These are phyloP conservation scores for Xanthoconium stramineum DNA, from an alignment of 768 basidiomycete species.

Conservation along the genomic window DNA sequence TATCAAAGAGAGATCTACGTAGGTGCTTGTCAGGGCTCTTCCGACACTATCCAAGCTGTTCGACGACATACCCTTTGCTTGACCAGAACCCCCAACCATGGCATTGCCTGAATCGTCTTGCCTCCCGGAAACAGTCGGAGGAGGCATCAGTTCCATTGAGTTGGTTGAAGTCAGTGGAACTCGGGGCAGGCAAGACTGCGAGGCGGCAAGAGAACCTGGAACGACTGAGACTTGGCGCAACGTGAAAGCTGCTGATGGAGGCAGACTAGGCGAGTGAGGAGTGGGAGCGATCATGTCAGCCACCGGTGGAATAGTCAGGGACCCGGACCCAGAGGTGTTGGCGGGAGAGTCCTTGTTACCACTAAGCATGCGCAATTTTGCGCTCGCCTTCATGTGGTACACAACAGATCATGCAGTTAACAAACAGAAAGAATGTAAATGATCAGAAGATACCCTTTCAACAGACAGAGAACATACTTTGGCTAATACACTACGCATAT, in stretches of 20 bases:
- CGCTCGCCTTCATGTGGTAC: neutral
- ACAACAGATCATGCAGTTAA: neutral
- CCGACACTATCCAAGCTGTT: neutral
- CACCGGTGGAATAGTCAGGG: neutral
- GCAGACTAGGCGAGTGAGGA: neutral
- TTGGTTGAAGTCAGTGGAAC: neutral
- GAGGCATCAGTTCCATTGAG: slow-evolving; percentile 1
- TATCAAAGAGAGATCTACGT: neutral
- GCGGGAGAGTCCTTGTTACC: neutral
- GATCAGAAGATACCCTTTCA: neutral
- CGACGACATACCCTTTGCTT: neutral
- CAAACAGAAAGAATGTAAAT: neutral
- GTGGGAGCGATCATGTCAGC: slow-evolving; percentile 3
- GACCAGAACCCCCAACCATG: neutral
- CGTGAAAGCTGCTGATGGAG: neutral
- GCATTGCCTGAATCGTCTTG: neutral
- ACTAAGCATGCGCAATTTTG: neutral
- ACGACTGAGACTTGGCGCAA: neutral
- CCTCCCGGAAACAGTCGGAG: neutral
- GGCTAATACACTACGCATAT: slow-evolving; percentile 10
- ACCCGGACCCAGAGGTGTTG: neutral
- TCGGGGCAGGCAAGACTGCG: slow-evolving; percentile 3
- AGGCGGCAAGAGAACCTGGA: neutral
- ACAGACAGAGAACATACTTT: slow-evolving; percentile 17
- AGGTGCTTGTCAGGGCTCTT: neutral